phyloP scores from a whole-genome alignment of 345 rosid species.

The Clarkia xantiana region DNA sequence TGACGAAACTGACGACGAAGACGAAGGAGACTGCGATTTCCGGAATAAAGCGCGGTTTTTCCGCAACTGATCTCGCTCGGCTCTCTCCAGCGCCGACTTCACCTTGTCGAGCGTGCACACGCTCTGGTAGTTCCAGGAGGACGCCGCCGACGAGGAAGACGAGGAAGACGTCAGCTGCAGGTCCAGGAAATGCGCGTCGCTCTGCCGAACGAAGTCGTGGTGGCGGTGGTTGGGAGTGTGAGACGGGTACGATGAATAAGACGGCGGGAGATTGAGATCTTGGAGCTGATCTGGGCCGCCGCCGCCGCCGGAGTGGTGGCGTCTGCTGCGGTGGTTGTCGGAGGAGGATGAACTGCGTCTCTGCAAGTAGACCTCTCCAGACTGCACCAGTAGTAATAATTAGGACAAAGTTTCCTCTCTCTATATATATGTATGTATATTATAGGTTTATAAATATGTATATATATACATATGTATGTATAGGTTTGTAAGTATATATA shows the following conservation, averaged over 20 bases:
- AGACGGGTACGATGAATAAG: slow-evolving; percentile 1
- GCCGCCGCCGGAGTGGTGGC: not conserved
- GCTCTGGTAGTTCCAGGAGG: slow-evolving; percentile 28
- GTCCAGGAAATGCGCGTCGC: slow-evolving; percentile 26
- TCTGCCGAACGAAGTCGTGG: slow-evolving; percentile 8
- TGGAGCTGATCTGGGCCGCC: slow-evolving; percentile 13
- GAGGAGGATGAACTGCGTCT: slow-evolving; percentile 33
- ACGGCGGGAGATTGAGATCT: slow-evolving; percentile 35
- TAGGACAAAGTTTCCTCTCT: too few relatives aligned
- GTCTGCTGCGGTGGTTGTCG: slow-evolving; percentile 10
- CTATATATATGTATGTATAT: too few relatives aligned
- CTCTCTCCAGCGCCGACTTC: slow-evolving; percentile 41
- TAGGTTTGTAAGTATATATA: not conserved
- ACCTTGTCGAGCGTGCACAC: slow-evolving; percentile 55
- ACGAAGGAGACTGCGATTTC: slow-evolving; percentile 17
- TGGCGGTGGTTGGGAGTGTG: not conserved
- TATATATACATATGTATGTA: too few relatives aligned
- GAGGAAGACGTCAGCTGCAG: slow-evolving; percentile 21
- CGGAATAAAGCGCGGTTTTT: slow-evolving; percentile 11
- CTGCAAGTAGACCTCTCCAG: slow-evolving; percentile 62
- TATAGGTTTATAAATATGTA: too few relatives aligned
- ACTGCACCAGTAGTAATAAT: slow-evolving; percentile 19
- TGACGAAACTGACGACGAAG: slow-evolving; percentile 8
- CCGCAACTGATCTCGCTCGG: slow-evolving; percentile 23
- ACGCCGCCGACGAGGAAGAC: not conserved